Percentiles rank a stretch among this genome's conserved stretches.
Evolutionary conservation across 306 rosid species (phyloP).

Genomic region (Medicago lupulina): DNA sequence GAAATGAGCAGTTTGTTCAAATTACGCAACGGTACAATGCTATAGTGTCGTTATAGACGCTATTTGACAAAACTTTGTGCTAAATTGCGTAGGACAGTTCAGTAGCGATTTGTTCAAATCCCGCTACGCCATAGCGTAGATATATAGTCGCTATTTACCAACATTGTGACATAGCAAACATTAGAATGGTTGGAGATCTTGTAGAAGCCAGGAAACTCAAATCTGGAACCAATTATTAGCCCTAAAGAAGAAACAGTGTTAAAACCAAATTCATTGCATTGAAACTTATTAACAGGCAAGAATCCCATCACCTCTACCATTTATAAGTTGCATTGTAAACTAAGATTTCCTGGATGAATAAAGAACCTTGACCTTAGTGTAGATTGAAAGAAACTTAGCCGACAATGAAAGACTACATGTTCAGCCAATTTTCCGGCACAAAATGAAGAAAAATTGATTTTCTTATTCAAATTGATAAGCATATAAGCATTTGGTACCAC

Average conservation of each 20-base stretch:
- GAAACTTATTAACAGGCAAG: background rate
- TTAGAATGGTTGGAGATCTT: background rate
- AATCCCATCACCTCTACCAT: background rate
- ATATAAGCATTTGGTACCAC: background rate
- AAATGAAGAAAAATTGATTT: background rate
- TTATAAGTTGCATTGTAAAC: background rate
- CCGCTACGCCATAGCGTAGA: background rate
- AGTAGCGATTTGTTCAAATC: background rate
- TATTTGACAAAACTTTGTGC: background rate
- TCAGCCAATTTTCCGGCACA: background rate
- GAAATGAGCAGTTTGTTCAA: background rate
- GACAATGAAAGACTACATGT: background rate
- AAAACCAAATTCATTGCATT: background rate
- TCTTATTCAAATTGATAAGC: conserved; percentile 1
- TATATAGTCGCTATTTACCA: background rate
- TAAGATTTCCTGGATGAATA: background rate
- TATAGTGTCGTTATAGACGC: background rate
- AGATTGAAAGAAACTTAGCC: background rate
- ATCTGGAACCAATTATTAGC: background rate
- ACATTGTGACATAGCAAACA: background rate
- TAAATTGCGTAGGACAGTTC: background rate
- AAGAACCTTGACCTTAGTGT: background rate
- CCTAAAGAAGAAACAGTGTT: background rate
- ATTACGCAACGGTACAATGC: background rate
- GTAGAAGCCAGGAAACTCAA: background rate